Conservation (phyloP, 2,329 filamentous ascomycete genomes). For the Exophiala aquamarina region DNA sequence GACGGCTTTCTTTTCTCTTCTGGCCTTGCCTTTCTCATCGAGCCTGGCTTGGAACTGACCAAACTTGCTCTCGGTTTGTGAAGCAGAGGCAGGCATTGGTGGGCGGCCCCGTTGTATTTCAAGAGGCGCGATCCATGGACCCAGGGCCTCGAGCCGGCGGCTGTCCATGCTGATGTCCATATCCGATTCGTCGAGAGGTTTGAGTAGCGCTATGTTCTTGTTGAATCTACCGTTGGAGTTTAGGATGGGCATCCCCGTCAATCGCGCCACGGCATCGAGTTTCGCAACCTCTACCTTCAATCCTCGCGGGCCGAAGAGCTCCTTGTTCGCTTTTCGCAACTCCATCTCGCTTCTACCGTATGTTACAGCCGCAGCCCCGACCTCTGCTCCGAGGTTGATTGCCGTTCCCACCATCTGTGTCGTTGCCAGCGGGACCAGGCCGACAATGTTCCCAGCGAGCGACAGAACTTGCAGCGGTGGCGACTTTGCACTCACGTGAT, state of each 20-base stretch:
- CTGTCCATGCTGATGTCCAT: conserved; percentile 14
- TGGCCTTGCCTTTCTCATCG: conserved; percentile 25
- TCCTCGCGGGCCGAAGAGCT: conserved; percentile 30
- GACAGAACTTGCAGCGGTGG: conserved; percentile 32
- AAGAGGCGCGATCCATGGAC: conserved; percentile 32
- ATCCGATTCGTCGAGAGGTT: not conserved
- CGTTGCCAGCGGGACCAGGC: conserved; percentile 28
- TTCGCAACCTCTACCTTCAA: conserved; percentile 31
- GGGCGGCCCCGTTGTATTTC: conserved; percentile 26
- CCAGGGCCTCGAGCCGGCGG: conserved; percentile 23
- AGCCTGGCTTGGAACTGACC: conserved; percentile 28
- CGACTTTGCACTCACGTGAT: conserved; percentile 28
- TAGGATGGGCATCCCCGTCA: conserved; percentile 30
- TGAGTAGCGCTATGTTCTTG: conserved; percentile 21
- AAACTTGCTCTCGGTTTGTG: conserved; percentile 25
- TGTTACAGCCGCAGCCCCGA: conserved; percentile 25
- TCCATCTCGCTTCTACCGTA: conserved; percentile 29
- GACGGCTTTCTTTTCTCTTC: conserved; percentile 11
- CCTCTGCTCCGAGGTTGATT: conserved; percentile 29
- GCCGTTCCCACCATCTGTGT: conserved; percentile 28
- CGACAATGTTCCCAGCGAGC: conserved; percentile 29
- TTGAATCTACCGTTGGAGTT: conserved; percentile 29
- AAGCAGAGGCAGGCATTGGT: too few relatives aligned
- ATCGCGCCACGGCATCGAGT: conserved; percentile 30
- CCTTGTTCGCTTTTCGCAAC: conserved; percentile 28